Percentiles rank a stretch among this genome's conserved stretches.
phyloP scores from a whole-genome alignment of 208 protist genomes.

The Acanthamoeba triangularis region DNA sequence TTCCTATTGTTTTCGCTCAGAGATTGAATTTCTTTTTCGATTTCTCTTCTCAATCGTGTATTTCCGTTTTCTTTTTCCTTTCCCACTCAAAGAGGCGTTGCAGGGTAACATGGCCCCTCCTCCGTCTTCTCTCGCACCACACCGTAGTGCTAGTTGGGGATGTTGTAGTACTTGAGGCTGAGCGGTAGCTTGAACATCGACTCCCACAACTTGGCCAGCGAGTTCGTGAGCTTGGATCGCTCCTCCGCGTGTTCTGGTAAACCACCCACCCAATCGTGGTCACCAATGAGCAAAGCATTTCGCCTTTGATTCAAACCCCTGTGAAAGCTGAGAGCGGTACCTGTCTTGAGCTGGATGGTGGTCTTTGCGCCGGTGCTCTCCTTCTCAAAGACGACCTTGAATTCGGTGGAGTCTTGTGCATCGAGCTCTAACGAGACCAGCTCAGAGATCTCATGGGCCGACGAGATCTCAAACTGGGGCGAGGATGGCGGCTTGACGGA shows the following conservation, averaged over 20 bases:
- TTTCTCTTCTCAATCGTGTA: too few species aligned
- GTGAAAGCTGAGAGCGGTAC: not conserved
- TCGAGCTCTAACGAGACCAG: conserved; percentile 38
- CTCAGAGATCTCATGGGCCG: conserved; percentile 11
- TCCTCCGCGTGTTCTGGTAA: conserved; percentile 28
- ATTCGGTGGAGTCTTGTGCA: conserved; percentile 25
- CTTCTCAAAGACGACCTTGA: conserved; percentile 67
- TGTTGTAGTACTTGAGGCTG: conserved; percentile 56
- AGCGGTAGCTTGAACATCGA: conserved; percentile 41
- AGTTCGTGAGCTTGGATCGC: not conserved
- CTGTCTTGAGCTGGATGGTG: conserved; percentile 15
- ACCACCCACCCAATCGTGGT: not conserved
- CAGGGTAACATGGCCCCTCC: too few species aligned
- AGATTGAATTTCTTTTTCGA: too few species aligned
- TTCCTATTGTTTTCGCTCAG: too few species aligned
- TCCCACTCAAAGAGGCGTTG: too few species aligned
- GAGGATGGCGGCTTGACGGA: conserved; percentile 11
- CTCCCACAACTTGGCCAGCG: conserved; percentile 26
- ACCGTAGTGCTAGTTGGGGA: conserved; percentile 8
- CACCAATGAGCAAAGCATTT: too few species aligned
- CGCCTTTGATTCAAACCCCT: too few species aligned
- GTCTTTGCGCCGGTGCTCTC: not conserved
- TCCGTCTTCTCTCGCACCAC: too few species aligned
- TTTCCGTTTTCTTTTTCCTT: too few species aligned
- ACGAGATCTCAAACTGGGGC: conserved; percentile 30